phyloP scores from a whole-genome alignment of 2,329 filamentous ascomycete species.

The Aureobasidium sp. region DNA sequence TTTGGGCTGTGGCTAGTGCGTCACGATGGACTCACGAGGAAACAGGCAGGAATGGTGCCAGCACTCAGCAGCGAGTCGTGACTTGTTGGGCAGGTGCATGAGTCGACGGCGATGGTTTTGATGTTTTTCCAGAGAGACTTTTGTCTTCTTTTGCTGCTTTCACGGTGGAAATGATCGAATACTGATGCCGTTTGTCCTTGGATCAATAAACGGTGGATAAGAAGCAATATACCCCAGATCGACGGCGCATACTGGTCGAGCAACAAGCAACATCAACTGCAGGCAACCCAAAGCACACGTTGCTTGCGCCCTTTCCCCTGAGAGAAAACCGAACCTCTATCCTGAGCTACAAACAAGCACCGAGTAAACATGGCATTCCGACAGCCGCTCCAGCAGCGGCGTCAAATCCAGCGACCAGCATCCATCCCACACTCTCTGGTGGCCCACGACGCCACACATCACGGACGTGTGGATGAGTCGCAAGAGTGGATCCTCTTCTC shows the following conservation, averaged over 20 bases:
- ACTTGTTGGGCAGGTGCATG: not conserved
- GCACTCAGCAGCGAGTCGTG: not conserved
- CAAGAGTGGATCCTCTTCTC: constrained; percentile 97
- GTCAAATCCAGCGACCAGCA: constrained; percentile 18
- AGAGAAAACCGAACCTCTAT: not conserved
- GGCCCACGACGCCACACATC: constrained; percentile 27
- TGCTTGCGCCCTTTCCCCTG: not conserved
- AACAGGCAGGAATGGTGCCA: not conserved
- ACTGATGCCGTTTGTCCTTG: not conserved
- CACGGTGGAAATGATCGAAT: not conserved
- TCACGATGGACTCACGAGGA: constrained; percentile 6
- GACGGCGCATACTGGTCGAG: not conserved
- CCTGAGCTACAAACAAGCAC: not conserved
- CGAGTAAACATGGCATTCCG: constrained; percentile 24
- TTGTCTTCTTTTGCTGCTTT: not conserved
- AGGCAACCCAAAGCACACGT: not conserved
- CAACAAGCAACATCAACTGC: constrained; percentile 1
- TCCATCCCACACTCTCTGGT: constrained; percentile 16
- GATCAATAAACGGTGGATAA: constrained; percentile 1
- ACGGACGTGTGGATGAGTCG: constrained; percentile 54
- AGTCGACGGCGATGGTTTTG: not conserved
- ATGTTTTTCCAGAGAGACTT: not conserved
- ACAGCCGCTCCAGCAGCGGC: constrained; percentile 26
- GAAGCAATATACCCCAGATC: constrained; percentile 10
- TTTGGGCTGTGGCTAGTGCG: constrained; percentile 4